Base-by-base conservation (phyloP, 768 basidiomycete species). In the Mycena vulgaris region DNA sequence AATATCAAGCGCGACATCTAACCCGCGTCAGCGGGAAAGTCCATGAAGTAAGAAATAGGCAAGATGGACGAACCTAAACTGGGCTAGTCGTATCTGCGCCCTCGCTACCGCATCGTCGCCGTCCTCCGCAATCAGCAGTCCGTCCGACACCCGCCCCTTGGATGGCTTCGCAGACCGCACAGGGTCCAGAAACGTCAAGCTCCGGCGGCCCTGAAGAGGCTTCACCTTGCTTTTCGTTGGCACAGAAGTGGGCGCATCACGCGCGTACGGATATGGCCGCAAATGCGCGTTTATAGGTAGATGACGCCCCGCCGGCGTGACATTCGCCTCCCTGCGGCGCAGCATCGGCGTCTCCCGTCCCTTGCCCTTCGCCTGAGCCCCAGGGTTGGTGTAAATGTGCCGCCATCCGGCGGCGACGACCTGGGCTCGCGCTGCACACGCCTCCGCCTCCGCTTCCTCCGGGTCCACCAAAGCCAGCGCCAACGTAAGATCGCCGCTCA, bases 381-480 rank as follows among this genome's bases (percentile, higher is more conserved):
- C 62, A 35, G 39, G 48, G 19, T 82, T 74, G 28, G 85, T 83
- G 87, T 87, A 91, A 62, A 82, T 83, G 13, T 84, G 80, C 82
- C 85, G 83, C 90, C 89, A 90, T 23, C 88, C 90, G 52, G 78
- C 82, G 25, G 87, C 86, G 30, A 90, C 88, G 28, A 80, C 78
- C 55, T 85, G 78, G 39, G 77, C 78, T 40, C 82, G 82, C 62
- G 79, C 73, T 66, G 76, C 80, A 65, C 74, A 71, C 17, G 75
- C 77, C 52, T 65, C 69, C 71, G 57, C 63, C 70, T 61, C 75
- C 13, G 66, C 40, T 25, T 80, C 80, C 62, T 80, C 79, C 39
- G 70, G 71, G 53, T 81, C 79, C 27, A 71, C 73, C 11, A 80
- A 79, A 35, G 79, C 78, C 42, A 78, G 74, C 21, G 79, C 78